phyloP scores from a whole-genome alignment of 2,329 filamentous ascomycete genomes.

The Ophiostoma perfectum region DNA sequence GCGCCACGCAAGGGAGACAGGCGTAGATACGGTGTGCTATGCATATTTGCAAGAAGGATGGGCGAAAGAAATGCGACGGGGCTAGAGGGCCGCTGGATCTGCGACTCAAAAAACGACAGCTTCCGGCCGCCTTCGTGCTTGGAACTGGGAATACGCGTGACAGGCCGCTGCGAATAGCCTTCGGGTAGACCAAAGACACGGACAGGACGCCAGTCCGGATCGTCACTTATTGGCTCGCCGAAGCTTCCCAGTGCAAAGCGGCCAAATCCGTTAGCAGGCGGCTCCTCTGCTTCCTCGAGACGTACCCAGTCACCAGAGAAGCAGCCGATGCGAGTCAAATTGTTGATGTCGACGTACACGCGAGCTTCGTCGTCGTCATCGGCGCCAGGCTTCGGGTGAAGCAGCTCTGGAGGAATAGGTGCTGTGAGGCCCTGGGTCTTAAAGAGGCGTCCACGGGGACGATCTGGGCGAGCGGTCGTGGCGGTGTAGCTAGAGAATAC shows the following conservation, averaged over 20 bases:
- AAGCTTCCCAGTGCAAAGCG: conserved; percentile 64
- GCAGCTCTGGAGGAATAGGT: conserved; percentile 66
- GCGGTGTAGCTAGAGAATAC: conserved; percentile 86
- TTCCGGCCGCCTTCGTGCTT: conserved; percentile 45
- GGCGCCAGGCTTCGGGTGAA: conserved; percentile 73
- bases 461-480: conserved; percentile 69
- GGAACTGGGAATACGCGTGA: conserved; percentile 55
- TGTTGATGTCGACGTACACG: conserved; percentile 83
- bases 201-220: conserved; percentile 69
- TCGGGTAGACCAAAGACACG: conserved; percentile 87
- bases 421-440: conserved; percentile 71
- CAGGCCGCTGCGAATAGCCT: conserved; percentile 56
- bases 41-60: conserved; percentile 78
- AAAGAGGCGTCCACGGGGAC: conserved; percentile 72
- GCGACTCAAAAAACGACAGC: conserved; percentile 62
- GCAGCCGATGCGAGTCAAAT: conserved; percentile 82
- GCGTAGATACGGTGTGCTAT: conserved; percentile 70
- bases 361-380: conserved; percentile 84
- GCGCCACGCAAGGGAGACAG: conserved; percentile 56
- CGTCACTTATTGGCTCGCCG: conserved; percentile 48
- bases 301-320: conserved; percentile 98
- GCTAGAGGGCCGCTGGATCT: conserved; percentile 55
- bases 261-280: conserved; percentile 60
- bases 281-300: conserved; percentile 70
- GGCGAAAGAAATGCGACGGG: conserved; percentile 73